These are phyloP conservation scores for Aaosphaeria arxii DNA, from an alignment of 2,329 filamentous ascomycete species.

Conservation along the genomic window DNA sequence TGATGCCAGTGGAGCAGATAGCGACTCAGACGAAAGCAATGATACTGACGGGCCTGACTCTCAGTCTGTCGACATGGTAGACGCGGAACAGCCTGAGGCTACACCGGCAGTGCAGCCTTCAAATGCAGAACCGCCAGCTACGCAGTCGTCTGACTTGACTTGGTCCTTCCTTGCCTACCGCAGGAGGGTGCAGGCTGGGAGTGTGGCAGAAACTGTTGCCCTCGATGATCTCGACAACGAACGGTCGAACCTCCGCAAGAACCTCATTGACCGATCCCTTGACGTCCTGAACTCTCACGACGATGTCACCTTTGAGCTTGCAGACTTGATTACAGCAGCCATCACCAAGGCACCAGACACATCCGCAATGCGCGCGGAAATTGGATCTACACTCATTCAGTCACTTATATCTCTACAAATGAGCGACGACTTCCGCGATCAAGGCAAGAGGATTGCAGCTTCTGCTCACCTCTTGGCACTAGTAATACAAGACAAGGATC, in stretches of 20 bases:
- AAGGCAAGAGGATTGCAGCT: conserved; percentile 73
- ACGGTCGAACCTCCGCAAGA: conserved; percentile 67
- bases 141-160: conserved; percentile 4
- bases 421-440: conserved; percentile 54
- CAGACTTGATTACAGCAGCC: conserved; percentile 78
- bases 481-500: conserved; percentile 76
- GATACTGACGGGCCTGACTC: conserved; percentile 27
- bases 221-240: conserved; percentile 78
- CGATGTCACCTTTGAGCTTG: conserved; percentile 83
- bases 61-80: conserved; percentile 41
- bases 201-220: conserved; percentile 49
- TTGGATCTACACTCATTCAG: conserved; percentile 78
- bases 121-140: conserved; percentile 16
- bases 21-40: conserved; percentile 20
- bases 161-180: conserved; percentile 32
- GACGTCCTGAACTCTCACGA: conserved; percentile 88
- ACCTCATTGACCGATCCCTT: conserved; percentile 83
- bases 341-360: conserved; percentile 60
- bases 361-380: conserved; percentile 63
- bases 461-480: conserved; percentile 90
- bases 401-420: conserved; percentile 70
- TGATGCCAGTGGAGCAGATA: conserved; percentile 21
- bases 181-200: conserved; percentile 29
- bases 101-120: conserved; percentile 9
- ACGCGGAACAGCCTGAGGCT: conserved; percentile 17